These are phyloP conservation scores for Cymbopogon citratus DNA, from an alignment of 176 grass and related monocot species.

Conservation along the genomic window DNA sequence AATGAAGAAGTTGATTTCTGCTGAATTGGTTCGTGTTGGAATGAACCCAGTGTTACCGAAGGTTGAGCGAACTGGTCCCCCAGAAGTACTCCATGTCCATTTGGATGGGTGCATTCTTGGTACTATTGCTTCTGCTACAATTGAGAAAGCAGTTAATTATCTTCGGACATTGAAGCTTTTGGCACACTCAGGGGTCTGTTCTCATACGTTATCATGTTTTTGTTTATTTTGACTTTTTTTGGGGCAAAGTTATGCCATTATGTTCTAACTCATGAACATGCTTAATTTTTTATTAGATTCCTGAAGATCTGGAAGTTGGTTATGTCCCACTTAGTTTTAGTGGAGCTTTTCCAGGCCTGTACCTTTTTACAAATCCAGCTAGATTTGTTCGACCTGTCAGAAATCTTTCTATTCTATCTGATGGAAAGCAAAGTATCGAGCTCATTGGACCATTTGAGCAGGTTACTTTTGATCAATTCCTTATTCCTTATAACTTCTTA, in stretches of 20 bases:
- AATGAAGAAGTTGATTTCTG: constrained; percentile 64
- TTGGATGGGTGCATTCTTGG: constrained; percentile 94
- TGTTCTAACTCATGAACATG: neutral
- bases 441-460: constrained; percentile 99
- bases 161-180: constrained; percentile 75
- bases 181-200: constrained; percentile 39
- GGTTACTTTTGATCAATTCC: constrained; percentile 25
- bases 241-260: too few species aligned
- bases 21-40: constrained; percentile 62
- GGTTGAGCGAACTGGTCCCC: constrained; percentile 73
- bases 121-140: constrained; percentile 51
- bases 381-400: constrained; percentile 84
- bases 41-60: constrained; percentile 67
- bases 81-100: constrained; percentile 75
- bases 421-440: constrained; percentile 61
- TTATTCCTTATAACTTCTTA: constrained; percentile 23
- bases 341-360: constrained; percentile 91
- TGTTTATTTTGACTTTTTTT: too few species aligned
- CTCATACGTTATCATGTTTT: neutral
- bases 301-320: constrained; percentile 91
- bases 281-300: constrained; percentile 49
- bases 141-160: constrained; percentile 63
- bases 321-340: constrained; percentile 79
- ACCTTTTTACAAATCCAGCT: constrained; percentile 75
- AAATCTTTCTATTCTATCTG: constrained; percentile 45